Conservation (phyloP, 768 basidiomycete genomes). For the Lactifluus hygrophoroides region DNA sequence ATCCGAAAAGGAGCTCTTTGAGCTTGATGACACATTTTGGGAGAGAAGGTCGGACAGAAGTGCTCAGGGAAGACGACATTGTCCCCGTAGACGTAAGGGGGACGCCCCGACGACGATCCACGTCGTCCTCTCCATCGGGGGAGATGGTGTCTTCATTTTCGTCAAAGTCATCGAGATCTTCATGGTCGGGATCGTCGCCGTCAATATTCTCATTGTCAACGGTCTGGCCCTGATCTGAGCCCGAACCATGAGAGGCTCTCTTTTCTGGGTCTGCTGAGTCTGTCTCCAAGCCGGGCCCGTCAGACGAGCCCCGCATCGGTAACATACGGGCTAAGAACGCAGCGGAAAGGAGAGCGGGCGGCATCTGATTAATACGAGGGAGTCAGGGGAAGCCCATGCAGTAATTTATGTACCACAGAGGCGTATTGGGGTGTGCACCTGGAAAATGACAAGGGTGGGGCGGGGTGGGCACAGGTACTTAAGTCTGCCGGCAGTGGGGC, state of each 20-base stretch:
- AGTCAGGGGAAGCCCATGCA: background rate
- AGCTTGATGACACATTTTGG: slow-evolving; percentile 15
- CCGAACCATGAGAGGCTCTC: background rate
- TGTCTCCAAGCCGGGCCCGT: background rate
- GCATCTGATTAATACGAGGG: background rate
- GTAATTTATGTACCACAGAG: background rate
- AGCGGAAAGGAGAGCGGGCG: background rate
- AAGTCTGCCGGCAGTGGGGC: background rate
- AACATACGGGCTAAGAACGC: background rate
- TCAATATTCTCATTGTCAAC: background rate
- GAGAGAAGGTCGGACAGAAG: slow-evolving; percentile 3
- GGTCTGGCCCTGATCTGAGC: background rate
- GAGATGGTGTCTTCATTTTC: background rate
- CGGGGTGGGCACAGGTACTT: too few relatives aligned
- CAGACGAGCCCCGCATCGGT: background rate
- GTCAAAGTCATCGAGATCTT: background rate
- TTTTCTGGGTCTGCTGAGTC: background rate
- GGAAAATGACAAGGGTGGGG: too few relatives aligned
- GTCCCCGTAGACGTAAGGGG: background rate
- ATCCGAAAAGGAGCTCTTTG: slow-evolving; percentile 21
- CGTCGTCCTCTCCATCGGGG: background rate
- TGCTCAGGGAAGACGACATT: background rate
- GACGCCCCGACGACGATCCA: background rate
- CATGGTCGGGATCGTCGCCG: background rate
- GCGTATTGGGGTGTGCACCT: background rate